Evolutionary conservation across 352 stramenopile species (phyloP).

Genomic region (Thraustochytrium sp.): DNA sequence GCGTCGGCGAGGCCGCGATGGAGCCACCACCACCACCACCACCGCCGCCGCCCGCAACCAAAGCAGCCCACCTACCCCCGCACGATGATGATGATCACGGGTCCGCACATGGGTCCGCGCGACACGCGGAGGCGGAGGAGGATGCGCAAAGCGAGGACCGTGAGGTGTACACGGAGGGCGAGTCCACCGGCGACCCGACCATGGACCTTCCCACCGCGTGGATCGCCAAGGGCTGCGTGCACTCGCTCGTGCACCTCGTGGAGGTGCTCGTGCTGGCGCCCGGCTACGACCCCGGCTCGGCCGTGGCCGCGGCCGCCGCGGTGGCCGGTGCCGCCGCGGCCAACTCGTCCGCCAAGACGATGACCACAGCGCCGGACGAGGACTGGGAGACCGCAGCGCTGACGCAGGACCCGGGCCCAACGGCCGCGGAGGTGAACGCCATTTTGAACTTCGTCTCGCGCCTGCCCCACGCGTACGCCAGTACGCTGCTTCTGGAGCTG

Average conservation of each 20-base stretch:
- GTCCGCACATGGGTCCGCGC: no score
- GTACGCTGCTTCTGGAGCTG: not conserved
- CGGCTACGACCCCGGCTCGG: not conserved
- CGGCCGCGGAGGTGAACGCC: not conserved
- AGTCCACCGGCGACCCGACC: no score
- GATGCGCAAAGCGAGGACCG: no score
- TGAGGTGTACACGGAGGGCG: no score
- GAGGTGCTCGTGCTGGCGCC: not conserved
- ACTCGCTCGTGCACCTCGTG: not conserved
- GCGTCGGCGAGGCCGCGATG: not conserved
- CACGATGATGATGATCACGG: no score
- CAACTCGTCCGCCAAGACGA: not conserved
- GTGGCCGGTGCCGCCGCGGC: not conserved
- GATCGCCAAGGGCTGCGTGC: not conserved
- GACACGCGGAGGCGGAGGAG: no score
- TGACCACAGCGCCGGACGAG: not conserved
- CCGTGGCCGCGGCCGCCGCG: not conserved
- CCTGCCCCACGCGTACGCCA: not conserved
- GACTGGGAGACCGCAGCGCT: not conserved
- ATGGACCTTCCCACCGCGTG: no score
- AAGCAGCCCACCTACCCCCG: not conserved
- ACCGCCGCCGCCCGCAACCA: not conserved
- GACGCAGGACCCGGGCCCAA: not conserved
- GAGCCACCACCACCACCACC: not conserved
- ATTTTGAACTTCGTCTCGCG: slow-evolving; percentile 9